Percentiles rank a stretch among this genome's conserved stretches.
These are phyloP conservation scores for Ehretia macrophylla DNA, from an alignment of 257 asterid species.

Conservation along the genomic window DNA sequence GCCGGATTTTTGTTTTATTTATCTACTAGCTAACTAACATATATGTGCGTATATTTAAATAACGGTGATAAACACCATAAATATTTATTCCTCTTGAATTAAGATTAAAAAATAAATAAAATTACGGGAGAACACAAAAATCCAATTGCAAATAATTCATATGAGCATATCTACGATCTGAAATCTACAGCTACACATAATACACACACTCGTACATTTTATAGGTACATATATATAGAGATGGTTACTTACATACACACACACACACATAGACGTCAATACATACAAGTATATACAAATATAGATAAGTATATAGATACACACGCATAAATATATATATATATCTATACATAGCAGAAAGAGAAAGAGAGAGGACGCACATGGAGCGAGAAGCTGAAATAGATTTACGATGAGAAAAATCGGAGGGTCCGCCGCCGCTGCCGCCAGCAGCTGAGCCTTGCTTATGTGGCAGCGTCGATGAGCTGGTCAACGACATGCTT, in stretches of 20 bases:
- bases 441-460: constrained; percentile 24
- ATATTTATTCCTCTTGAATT: too few species aligned
- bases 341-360: not conserved
- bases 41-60: too few species aligned
- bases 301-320: not conserved
- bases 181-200: not conserved
- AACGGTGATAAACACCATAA: too few species aligned
- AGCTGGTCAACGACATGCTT: constrained; percentile 48
- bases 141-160: not conserved
- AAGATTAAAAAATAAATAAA: too few species aligned
- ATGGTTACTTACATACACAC: too few species aligned
- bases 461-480: constrained; percentile 35
- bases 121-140: not conserved
- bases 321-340: not conserved
- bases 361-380: constrained; percentile 28
- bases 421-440: constrained; percentile 25
- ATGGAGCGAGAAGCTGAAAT: constrained; percentile 59
- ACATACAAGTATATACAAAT: not conserved
- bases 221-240: not conserved
- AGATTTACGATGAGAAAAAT: constrained; percentile 47
- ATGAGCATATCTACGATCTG: not conserved
- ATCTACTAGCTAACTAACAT: too few species aligned
- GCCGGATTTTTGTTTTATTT: too few species aligned
- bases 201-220: not conserved
- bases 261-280: too few species aligned